These are phyloP conservation scores for Dysphania ambrosioides DNA, from an alignment of 148 eudicot species.

Conservation along the genomic window DNA sequence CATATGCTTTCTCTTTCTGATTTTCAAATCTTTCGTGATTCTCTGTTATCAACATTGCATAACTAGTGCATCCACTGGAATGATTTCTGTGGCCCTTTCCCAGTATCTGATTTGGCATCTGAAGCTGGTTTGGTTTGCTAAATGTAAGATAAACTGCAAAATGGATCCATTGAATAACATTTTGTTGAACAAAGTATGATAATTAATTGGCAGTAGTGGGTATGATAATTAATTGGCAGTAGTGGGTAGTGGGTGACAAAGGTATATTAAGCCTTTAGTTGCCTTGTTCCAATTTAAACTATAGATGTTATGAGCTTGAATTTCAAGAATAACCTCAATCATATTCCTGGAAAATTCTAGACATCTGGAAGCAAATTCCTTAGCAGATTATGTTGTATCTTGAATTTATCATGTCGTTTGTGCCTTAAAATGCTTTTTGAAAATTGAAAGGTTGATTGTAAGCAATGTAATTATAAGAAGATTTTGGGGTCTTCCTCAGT, in stretches of 20 bases:
- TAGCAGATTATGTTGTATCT: not conserved
- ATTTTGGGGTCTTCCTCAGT: not conserved
- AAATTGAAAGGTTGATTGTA: not conserved
- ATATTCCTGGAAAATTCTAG: not conserved
- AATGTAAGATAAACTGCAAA: not conserved
- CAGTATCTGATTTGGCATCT: not conserved
- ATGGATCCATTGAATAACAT: not conserved
- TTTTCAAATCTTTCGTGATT: not conserved
- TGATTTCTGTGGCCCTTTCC: not conserved
- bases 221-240: not conserved
- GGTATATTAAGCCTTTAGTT: not conserved
- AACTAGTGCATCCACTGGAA: not conserved
- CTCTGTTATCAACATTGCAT: not conserved
- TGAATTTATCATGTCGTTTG: not conserved
- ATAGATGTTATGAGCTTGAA: not conserved
- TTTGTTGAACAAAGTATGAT: not conserved
- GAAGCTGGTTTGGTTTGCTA: not conserved
- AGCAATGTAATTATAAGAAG: not conserved
- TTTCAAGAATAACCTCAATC: not conserved
- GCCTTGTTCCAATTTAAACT: not conserved
- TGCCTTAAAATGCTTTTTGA: not conserved
- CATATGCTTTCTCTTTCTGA: not conserved
- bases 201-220: not conserved
- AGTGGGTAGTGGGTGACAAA: not conserved
- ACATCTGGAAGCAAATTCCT: not conserved